Evolutionary conservation across 176 grass and related monocot genomes (phyloP), one percentile per base, ranked within the genome.

Genomic region (Rhynchospora tenuis): DNA sequence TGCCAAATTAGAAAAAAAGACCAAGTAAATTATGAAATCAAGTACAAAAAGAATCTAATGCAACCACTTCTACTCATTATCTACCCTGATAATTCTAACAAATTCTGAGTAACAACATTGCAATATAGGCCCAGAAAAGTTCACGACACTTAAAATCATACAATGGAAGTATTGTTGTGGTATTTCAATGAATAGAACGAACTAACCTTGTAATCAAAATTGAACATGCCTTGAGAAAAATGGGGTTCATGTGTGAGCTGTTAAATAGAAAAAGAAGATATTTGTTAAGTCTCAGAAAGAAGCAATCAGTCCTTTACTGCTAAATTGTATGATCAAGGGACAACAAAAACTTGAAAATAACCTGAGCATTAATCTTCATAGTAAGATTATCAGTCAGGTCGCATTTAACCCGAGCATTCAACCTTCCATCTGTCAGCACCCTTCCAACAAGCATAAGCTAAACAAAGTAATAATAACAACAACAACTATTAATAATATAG

Each of bases 201-300:
- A 86, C 79, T 76, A 38, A 93, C 96, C 91, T 98, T 98, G 91
- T 98, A 98, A 87, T 98, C 96, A 33, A 98, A 95, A 89, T 98
- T 95, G 86, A 98, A 98, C 96, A 98, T 98, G 73, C 92, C 96
- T 90, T 98, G 96, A 59, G 96, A 98, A 63, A 86, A 95, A 91
- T 98, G 96, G 7, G 92, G 89, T 86, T 99, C 96, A 81, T 95
- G 85, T 38, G 96, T 99, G 84, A 99, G 96, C 96, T 99, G 89
- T 5, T 38, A 73, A 87, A 86, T 50, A 69, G 19, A 46, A 75
- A 80, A 82, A 16, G 6, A 79, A 52, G 9, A 65, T 16, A 66
- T 26, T 38, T 86, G 60, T 38, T 55, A 80, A 33, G 47, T 28
- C 24, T 0, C 57, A 80, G 5, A 80, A 29, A 22, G 16, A 38